Percentiles rank a stretch among this genome's conserved stretches.
These are phyloP conservation scores for Cryphonectria japonica DNA, from an alignment of 2,329 filamentous ascomycete species.

Conservation along the genomic window DNA sequence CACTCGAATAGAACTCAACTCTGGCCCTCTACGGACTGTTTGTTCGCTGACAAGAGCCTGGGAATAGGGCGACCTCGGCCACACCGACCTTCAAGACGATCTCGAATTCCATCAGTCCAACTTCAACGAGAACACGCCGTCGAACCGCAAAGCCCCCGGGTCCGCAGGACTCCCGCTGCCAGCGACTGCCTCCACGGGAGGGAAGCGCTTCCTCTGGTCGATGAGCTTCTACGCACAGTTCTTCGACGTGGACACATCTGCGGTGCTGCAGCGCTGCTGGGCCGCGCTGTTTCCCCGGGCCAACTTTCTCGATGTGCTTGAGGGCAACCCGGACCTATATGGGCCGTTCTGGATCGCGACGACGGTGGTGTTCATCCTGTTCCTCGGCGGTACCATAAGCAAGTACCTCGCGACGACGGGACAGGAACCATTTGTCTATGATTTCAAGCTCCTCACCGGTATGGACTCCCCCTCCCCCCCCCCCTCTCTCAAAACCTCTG, in stretches of 20 bases:
- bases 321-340: conserved; percentile 96
- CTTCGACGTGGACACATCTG: conserved; percentile 96
- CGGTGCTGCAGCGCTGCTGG: conserved; percentile 84
- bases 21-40: neutral
- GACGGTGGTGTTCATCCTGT: conserved; percentile 93
- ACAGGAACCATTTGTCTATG: conserved; percentile 82
- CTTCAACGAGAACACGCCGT: conserved; percentile 66
- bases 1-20: too few relatives aligned
- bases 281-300: conserved; percentile 87
- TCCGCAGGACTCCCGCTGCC: conserved; percentile 58
- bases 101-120: conserved; percentile 97
- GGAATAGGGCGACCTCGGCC: conserved; percentile 86
- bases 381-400: conserved; percentile 92
- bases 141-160: conserved; percentile 54
- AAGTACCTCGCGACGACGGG: conserved; percentile 76
- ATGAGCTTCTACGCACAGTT: conserved; percentile 95
- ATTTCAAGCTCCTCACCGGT: conserved; percentile 88
- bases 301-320: conserved; percentile 95
- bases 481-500: too few relatives aligned
- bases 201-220: conserved; percentile 91
- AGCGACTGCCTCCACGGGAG: conserved; percentile 54
- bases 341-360: conserved; percentile 99
- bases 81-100: conserved; percentile 97
- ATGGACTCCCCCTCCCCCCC: conserved; percentile 35
- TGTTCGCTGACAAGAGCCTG: conserved; percentile 27